These are phyloP conservation scores for Leccinum pachyderme DNA, from an alignment of 1,284 basidiomycete genomes.

Conservation along the genomic window DNA sequence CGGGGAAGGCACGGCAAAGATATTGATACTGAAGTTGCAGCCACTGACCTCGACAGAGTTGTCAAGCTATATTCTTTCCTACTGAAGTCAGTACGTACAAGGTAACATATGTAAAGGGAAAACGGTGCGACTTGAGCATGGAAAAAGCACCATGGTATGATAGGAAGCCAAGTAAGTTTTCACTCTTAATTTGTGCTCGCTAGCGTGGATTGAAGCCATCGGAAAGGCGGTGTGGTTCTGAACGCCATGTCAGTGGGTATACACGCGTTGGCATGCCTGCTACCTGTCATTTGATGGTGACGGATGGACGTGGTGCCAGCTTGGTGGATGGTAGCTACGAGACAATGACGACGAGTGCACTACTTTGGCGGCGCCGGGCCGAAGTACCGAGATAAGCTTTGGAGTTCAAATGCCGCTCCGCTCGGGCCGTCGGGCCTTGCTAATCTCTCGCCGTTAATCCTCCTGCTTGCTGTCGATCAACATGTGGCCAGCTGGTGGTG, in stretches of 20 bases:
- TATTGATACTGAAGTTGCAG: neutral
- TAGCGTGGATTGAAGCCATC: neutral
- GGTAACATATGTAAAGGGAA: neutral
- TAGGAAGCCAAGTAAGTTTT: neutral
- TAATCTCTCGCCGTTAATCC: neutral
- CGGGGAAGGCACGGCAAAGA: neutral
- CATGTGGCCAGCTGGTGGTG: conserved; percentile 1
- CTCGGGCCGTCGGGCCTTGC: neutral
- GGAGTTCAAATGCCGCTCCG: neutral
- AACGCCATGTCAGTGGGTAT: neutral
- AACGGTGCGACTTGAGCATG: neutral
- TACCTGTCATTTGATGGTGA: neutral
- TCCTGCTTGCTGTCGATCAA: conserved; percentile 1
- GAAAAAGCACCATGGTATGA: neutral
- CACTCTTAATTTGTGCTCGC: neutral
- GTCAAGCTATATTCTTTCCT: neutral
- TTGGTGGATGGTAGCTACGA: neutral
- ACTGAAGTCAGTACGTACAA: neutral
- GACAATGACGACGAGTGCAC: neutral
- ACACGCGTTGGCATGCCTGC: neutral
- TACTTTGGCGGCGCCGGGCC: neutral
- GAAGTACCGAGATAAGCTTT: neutral
- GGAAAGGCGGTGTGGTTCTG: neutral
- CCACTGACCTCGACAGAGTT: neutral
- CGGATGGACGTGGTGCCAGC: neutral